Percentiles rank a stretch among this genome's conserved stretches.
These are phyloP conservation scores for Sporothrix globosa DNA, from an alignment of 2,329 filamentous ascomycete species.

Conservation along the genomic window DNA sequence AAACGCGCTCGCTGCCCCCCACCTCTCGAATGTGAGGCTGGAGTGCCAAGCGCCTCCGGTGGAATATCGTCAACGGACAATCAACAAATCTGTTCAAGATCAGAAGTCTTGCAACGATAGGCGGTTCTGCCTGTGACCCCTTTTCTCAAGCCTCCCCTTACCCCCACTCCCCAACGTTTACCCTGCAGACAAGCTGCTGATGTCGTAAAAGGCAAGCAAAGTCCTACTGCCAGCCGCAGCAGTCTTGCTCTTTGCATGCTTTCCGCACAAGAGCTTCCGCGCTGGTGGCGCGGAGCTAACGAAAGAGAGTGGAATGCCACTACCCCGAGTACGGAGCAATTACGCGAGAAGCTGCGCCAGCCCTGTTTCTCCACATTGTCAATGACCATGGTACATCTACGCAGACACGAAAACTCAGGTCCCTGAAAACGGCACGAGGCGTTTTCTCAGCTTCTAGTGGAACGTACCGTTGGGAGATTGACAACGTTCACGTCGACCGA, in stretches of 20 bases:
- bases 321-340: background rate
- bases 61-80: background rate
- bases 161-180: slow-evolving; percentile 1
- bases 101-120: background rate
- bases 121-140: background rate
- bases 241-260: background rate
- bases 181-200: background rate
- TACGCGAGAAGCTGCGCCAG: slow-evolving; percentile 5
- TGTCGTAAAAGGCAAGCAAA: background rate
- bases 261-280: background rate
- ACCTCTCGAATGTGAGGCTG: background rate
- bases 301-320: no score
- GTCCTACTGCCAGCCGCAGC: slow-evolving; percentile 14
- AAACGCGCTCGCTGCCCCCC: background rate
- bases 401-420: background rate
- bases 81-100: background rate
- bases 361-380: background rate
- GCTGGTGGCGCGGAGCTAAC: slow-evolving; percentile 13
- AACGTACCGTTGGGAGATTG: slow-evolving; percentile 2
- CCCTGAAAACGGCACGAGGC: background rate
- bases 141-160: background rate
- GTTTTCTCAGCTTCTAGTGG: background rate
- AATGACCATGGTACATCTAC: background rate
- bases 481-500: background rate
- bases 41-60: background rate